phyloP scores from a whole-genome alignment of 306 rosid species.

The Citrullus colocynthis region DNA sequence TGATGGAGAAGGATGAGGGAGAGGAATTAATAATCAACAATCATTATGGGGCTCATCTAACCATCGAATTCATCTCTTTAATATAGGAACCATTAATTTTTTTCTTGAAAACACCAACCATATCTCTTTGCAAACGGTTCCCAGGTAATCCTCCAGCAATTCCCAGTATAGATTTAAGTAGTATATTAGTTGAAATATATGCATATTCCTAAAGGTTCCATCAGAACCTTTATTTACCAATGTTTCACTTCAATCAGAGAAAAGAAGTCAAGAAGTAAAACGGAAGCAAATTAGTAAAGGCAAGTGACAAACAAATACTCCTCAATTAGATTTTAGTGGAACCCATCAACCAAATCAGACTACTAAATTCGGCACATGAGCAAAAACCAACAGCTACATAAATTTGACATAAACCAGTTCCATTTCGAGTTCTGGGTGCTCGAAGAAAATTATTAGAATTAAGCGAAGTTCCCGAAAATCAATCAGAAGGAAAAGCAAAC shows the following conservation, averaged over 20 bases:
- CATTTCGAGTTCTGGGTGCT: neutral
- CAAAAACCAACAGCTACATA: neutral
- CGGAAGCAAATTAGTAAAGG: neutral
- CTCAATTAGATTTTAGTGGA: neutral
- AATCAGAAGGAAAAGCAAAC: neutral
- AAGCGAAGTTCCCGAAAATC: neutral
- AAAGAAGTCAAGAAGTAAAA: neutral
- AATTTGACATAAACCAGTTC: neutral
- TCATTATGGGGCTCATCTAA: neutral
- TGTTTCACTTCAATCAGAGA: neutral
- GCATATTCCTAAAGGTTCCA: neutral
- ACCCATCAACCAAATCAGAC: neutral
- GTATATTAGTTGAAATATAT: neutral
- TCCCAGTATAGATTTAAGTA: neutral
- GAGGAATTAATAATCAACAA: neutral
- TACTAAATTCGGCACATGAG: neutral
- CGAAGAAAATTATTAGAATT: neutral
- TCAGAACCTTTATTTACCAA: neutral
- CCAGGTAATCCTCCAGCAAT: neutral
- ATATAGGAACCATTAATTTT: neutral
- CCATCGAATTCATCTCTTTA: neutral
- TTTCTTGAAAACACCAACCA: neutral
- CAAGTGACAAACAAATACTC: neutral
- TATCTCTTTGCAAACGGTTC: neutral
- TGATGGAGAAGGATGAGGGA: neutral